Evolutionary conservation across 139 green algal species (phyloP), one percentile per base, ranked within the genome.

Genomic region (Chlorella vulgaris): DNA sequence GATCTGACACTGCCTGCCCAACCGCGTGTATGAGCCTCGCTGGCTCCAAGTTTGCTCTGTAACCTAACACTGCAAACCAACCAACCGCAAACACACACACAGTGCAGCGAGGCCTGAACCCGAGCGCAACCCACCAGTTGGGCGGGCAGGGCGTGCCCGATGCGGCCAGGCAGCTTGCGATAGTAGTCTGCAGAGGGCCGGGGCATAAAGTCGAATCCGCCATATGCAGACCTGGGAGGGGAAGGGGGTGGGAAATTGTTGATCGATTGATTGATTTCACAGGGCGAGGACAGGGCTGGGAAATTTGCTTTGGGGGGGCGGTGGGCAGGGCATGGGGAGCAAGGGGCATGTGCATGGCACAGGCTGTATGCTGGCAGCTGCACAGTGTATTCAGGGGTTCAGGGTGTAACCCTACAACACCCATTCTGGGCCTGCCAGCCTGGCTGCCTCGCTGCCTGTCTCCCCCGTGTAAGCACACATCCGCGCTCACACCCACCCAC

Each of bases 171-270:
- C 69, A 94, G 80, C 35, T 87, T 81, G 38, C 84, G 55, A 87
- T 99, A 99, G 86, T 99, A 99, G 10, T 83, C 82, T 29, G 91
- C 86, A 1, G 71, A 90, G 4, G 95, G 92, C 10, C 83, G 69
- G n/a, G 94, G 93, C 93, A 97, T 97, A 87, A 98, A 97, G 50
- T 93, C 91, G 80, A 96, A 95, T 60, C 92, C 92, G 15, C 94
- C 94, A 36, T 89, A 60, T 18, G 90, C 62, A 8, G 80, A 91
- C 55, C 90, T 86, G 29, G 73, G 43, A 2, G 55, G 80, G 90
- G 96, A 96, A n/a, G 22, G 22, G 22, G 55, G 22, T 29, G 22
- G 15, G 55, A n/a, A 31, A n/a, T 28, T 28, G 55, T 28, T 15
- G 15, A 21, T 15, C 8, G 15, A 21, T 31, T 65, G 55, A 21